Evolutionary conservation across 2,329 filamentous ascomycete genomes (phyloP).

Genomic region (Orbilia brochopaga): DNA sequence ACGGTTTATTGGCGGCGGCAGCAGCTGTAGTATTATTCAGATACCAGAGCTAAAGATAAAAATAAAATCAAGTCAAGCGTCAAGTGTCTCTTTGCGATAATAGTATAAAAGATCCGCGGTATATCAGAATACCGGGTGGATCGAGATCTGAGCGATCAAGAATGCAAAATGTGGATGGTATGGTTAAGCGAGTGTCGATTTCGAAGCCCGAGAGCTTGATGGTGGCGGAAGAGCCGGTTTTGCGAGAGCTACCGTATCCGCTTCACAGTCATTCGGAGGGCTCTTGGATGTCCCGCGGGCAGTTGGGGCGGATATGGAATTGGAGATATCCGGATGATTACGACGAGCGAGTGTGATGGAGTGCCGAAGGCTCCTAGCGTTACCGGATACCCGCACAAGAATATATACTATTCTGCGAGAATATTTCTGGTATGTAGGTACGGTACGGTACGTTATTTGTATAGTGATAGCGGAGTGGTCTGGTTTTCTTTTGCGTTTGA

Average conservation of each 20-base stretch:
- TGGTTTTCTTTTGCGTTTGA: background rate
- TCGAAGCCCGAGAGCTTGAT: conserved; percentile 34
- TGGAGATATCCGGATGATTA: conserved; percentile 43
- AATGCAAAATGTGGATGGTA: conserved; percentile 19
- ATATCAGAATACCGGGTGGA: background rate
- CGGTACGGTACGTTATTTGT: background rate
- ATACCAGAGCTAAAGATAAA: background rate
- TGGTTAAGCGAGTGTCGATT: conserved; percentile 48
- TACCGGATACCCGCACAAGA: conserved; percentile 43
- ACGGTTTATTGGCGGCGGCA: no score
- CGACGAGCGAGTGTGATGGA: conserved; percentile 48
- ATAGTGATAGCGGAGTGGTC: background rate
- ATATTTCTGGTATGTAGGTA: background rate
- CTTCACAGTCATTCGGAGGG: conserved; percentile 41
- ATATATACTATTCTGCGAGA: background rate
- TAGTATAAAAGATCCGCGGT: background rate
- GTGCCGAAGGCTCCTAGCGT: conserved; percentile 50
- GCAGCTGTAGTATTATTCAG: background rate
- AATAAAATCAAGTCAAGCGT: background rate
- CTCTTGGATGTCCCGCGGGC: conserved; percentile 30
- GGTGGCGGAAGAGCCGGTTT: conserved; percentile 42
- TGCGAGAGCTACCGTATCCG: conserved; percentile 41
- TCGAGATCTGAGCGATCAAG: conserved; percentile 16
- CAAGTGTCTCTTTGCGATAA: background rate
- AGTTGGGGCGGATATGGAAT: conserved; percentile 15